Evolutionary conservation across 768 basidiomycete species (phyloP).

Genomic region (Boletus rubescentipes): DNA sequence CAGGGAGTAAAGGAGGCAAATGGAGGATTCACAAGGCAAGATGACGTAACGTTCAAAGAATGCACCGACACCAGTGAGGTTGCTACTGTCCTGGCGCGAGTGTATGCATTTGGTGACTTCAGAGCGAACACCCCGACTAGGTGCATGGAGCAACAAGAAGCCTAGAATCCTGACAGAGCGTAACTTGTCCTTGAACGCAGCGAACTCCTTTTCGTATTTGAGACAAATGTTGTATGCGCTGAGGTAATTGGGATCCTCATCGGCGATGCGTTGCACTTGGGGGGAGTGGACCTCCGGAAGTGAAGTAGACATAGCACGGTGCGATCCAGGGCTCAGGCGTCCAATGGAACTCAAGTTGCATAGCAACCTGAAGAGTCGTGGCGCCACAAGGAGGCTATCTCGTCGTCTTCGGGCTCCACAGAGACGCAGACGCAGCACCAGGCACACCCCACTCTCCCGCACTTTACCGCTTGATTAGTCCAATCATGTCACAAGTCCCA

Average conservation of each 20-base stretch:
- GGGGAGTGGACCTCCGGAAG: background rate
- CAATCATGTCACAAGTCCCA: background rate
- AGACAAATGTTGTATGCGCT: slow-evolving; percentile 2
- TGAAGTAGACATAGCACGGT: background rate
- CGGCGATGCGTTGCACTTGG: background rate
- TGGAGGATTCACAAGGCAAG: slow-evolving; percentile 1
- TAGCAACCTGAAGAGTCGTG: too few relatives aligned
- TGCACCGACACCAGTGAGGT: background rate
- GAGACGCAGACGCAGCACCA: too few relatives aligned
- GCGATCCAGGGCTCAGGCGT: too few relatives aligned
- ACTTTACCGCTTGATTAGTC: slow-evolving; percentile 1
- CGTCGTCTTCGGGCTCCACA: too few relatives aligned
- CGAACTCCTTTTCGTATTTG: background rate
- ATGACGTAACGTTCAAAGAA: slow-evolving; percentile 5
- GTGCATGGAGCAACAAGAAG: slow-evolving; percentile 8
- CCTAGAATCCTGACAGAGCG: slow-evolving; percentile 4
- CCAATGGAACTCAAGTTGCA: too few relatives aligned
- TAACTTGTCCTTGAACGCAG: background rate
- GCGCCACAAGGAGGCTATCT: too few relatives aligned
- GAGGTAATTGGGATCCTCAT: background rate
- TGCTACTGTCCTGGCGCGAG: background rate
- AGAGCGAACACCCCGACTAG: background rate
- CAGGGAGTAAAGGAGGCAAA: background rate
- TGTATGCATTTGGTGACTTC: slow-evolving; percentile 6
- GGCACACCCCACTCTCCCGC: too few relatives aligned